Base-by-base conservation (phyloP, 495 filamentous ascomycete genomes). In the Chlorociboria aeruginascens region DNA sequence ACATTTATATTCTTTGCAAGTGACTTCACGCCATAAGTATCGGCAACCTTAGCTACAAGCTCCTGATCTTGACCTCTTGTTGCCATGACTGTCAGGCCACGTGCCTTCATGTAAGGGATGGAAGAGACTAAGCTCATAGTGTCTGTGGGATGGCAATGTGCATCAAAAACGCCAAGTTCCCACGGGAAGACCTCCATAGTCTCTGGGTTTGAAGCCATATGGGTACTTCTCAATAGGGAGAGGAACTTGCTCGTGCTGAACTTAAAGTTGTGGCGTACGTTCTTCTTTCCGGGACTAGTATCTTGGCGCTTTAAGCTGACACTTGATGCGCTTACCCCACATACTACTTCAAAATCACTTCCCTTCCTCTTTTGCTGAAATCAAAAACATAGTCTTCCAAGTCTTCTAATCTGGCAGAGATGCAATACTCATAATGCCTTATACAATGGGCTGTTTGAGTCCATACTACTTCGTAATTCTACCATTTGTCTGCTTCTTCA, bases 121-220 rank as follows among this genome's bases (percentile, higher is more conserved):
- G 66, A 65, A 32, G 72, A 55, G 40, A 89, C 67, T 6, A 75
- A 82, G 16, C 81, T 59, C 77, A 92, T 84, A n/a, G 86, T 95
- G 62, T 96, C 90, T 16, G 92, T 98, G n/a, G 92, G 89, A 63
- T 98, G 92, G 58, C 93, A 98, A 65, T 98, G 92, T 38, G 92
- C 88, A 65, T 98, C 92, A 55, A 76, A 86, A 43, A 90, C 77
- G 25, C 88, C 89, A 8, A 89, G 56, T 34, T 85, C 74, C 92
- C 92, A 98, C 3, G 88, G 89, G 50, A 96, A 76, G 29, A 57
- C 52, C 30, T 61, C 45, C n/a, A 32, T 6, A 33, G 31, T 4
- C 20, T 25, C 11, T 8, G 33, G 29, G 6, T 20, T 40, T 29
- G 30, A 14, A 35, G 49, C 20, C 49, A 51, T 25, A 25, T 4